Evolutionary conservation across 2,329 filamentous ascomycete genomes (phyloP).

Genomic region (Hypoxylon sp.): DNA sequence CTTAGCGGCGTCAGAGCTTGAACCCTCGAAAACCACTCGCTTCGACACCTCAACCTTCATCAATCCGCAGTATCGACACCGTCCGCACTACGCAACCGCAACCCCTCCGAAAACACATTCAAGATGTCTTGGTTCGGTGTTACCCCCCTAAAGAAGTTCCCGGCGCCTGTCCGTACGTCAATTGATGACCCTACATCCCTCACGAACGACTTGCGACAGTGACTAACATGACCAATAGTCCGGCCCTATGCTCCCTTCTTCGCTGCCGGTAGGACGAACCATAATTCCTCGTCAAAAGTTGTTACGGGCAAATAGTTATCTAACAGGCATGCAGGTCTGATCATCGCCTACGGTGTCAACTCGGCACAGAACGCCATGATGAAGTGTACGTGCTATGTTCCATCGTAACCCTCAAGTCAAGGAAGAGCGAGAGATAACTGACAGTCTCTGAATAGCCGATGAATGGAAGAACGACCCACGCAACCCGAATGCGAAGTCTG

Average conservation of each 20-base stretch:
- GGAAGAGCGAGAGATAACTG: constrained; percentile 47
- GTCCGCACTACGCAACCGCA: constrained; percentile 54
- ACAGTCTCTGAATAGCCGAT: constrained; percentile 69
- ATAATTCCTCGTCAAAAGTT: background rate
- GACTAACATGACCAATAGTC: constrained; percentile 67
- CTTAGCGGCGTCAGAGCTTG: constrained; percentile 43
- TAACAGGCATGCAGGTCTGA: constrained; percentile 69
- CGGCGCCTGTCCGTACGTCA: constrained; percentile 79
- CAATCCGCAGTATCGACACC: constrained; percentile 50
- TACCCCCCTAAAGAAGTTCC: constrained; percentile 80
- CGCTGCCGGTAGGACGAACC: constrained; percentile 80
- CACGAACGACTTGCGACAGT: constrained; percentile 35
- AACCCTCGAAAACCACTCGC: constrained; percentile 50
- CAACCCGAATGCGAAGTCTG: constrained; percentile 74
- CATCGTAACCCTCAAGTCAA: constrained; percentile 25
- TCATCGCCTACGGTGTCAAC: constrained; percentile 95
- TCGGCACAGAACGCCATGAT: constrained; percentile 81
- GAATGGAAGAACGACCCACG: constrained; percentile 98
- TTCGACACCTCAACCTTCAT: constrained; percentile 24
- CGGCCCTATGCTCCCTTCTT: constrained; percentile 94
- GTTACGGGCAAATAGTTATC: constrained; percentile 17
- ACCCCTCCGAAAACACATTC: constrained; percentile 54
- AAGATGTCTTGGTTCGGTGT: constrained; percentile 81
- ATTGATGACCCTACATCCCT: constrained; percentile 49
- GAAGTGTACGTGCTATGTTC: constrained; percentile 74